Base-by-base conservation (phyloP, 331 rosid species). In the Stylosanthes scabra region DNA sequence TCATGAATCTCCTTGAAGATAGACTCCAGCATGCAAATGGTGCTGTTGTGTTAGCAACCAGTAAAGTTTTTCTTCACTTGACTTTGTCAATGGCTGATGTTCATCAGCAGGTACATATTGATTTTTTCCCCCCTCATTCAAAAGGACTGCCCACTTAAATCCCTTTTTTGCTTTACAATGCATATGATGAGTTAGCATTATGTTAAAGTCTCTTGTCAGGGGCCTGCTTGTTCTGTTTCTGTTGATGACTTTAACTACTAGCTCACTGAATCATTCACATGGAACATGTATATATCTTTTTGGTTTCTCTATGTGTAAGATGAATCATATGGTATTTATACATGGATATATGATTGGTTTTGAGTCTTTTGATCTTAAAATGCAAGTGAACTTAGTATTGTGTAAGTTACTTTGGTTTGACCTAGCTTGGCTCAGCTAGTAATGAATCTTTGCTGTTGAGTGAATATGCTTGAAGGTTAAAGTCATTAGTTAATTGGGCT, bases 21-120 rank as follows among this genome's bases (percentile, higher is more conserved):
- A 87, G 99, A 86, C 97, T 95, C 71, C 99, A 95, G 80, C 99
- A 92, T 86, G 96, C 97, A 82, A 95, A 95, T 82, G 99, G 99
- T 68, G 97, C 99, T 40, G 99, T 95, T 81, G 97, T 95, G 83
- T 86, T 95, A 80, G 98, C 99, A 80, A 87, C 97, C 74, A 79
- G 71, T 69, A 95, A 95, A 95, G 77, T 95, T 69, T 95, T 95
- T 87, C 90, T 95, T 34, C 99, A 95, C 7, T 77, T 95, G 91
- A 95, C 99, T 81, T 82, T 95, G 77, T 92, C 99, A 29, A 92
- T 95, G 99, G 84, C 96, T 15, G 97, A 95, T 79, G 97, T 92
- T 74, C 99, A 95, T 86, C 99, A 95, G 89, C 98, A 95, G 98
- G 99, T 95, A 74, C 69, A 59, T 75, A 27, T 66, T 41, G 51